Evolutionary conservation across 345 rosid species (phyloP), one percentile per base, ranked within the genome.

Genomic region (Eucalyptus tenuipes): DNA sequence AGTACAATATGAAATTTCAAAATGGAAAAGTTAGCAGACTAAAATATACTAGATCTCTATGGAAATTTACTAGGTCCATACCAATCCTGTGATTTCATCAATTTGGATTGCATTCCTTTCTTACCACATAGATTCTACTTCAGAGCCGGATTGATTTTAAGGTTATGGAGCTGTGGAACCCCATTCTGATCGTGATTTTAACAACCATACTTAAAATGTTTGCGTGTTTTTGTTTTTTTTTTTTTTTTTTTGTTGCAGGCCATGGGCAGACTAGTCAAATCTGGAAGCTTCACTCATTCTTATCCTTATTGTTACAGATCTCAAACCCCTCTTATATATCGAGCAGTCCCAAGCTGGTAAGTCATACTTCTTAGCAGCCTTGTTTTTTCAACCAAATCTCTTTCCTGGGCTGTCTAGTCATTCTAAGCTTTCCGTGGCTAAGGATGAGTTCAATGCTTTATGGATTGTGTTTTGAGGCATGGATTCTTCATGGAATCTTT

Each of bases 281-380:
- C 95, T 48, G 99, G 99, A 93, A 97, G 91, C 92, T 92, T 87
- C 86, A 95, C 93, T 42, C 99, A 98, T 93, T 92, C 96, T 50
- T 98, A 98, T 90, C 99, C 99, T 81, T 94, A 92, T 89, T 98
- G 99, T 91, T 98, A 95, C 95, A 95, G 99, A 93, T 98, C 99
- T 89, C 97, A 96, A 68, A 95, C 98, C 24, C 99, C 99, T 90
- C 99, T 98, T 87, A 95, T 98, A 47, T 97, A 97, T 88, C 93
- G 99, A 94, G 99, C 99, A 87, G 98, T 98, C 90, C 99, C 99
- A 12, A 98, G 99, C 91, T 98, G 99, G 99, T 98, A 92, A 88
- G 93, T 50, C 89, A 88, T 33, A 33, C 42, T 13, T 75, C 80
- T 50, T 81, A 68, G 57, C 48, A 40, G 37, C 64, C 48, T 50